These are phyloP conservation scores for Salvia splendens DNA, from an alignment of 257 asterid genomes.

Conservation along the genomic window DNA sequence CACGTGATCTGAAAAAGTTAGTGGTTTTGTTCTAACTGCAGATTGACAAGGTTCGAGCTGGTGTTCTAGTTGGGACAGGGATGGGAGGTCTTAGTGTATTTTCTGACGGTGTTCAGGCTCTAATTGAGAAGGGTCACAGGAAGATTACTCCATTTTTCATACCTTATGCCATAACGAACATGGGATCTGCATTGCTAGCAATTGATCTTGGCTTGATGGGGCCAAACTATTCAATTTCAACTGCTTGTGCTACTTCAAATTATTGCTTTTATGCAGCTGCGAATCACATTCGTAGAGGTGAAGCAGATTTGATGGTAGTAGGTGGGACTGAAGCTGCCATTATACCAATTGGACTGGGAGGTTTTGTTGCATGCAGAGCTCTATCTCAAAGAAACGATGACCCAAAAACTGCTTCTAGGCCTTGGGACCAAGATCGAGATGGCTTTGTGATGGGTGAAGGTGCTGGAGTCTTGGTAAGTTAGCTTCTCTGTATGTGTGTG, in stretches of 20 bases:
- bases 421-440: slow-evolving; percentile 67
- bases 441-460: slow-evolving; percentile 72
- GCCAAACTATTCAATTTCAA: slow-evolving; percentile 68
- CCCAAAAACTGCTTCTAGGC: slow-evolving; percentile 70
- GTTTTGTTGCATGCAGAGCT: slow-evolving; percentile 75
- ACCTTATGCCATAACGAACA: slow-evolving; percentile 54
- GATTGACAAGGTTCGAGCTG: slow-evolving; percentile 54
- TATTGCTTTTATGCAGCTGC: slow-evolving; percentile 72
- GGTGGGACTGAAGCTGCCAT: slow-evolving; percentile 76
- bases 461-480: slow-evolving; percentile 58
- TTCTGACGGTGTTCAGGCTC: slow-evolving; percentile 47
- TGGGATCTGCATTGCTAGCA: slow-evolving; percentile 61
- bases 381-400: slow-evolving; percentile 71
- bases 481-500: neutral
- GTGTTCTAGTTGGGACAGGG: slow-evolving; percentile 60
- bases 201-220: slow-evolving; percentile 74
- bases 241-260: slow-evolving; percentile 77
- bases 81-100: slow-evolving; percentile 53
- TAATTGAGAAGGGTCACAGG: slow-evolving; percentile 51
- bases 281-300: slow-evolving; percentile 67
- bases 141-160: slow-evolving; percentile 55
- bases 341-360: slow-evolving; percentile 58
- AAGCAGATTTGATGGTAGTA: slow-evolving; percentile 69
- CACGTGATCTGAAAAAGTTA: slow-evolving; percentile 23
- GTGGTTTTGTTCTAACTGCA: slow-evolving; percentile 28